Percentiles rank a stretch among this genome's conserved stretches.
These are phyloP conservation scores for Pueraria montana DNA, from an alignment of 306 rosid genomes.

Conservation along the genomic window DNA sequence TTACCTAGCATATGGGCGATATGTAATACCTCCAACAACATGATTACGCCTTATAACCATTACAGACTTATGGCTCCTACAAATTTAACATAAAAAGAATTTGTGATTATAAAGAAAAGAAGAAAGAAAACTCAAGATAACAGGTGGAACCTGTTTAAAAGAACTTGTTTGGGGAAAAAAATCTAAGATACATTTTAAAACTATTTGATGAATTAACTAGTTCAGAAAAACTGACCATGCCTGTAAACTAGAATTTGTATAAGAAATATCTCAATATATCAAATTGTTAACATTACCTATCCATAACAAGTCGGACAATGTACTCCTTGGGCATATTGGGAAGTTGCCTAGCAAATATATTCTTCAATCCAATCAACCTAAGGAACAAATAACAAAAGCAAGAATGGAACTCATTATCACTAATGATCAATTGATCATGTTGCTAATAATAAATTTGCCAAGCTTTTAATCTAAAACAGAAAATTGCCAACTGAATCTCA, in stretches of 20 bases:
- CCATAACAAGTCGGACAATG: slow-evolving; percentile 98
- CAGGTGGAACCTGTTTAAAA: slow-evolving; percentile 8
- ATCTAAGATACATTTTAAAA: slow-evolving; percentile 14
- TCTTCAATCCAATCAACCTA: slow-evolving; percentile 97
- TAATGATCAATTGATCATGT: slow-evolving; percentile 18
- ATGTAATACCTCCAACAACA: slow-evolving; percentile 97
- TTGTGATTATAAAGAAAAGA: slow-evolving; percentile 13
- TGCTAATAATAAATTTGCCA: background rate
- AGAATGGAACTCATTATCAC: slow-evolving; percentile 41
- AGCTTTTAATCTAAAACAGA: slow-evolving; percentile 4
- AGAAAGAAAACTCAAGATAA: slow-evolving; percentile 37
- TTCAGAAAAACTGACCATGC: slow-evolving; percentile 10
- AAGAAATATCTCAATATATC: slow-evolving; percentile 22
- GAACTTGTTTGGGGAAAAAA: background rate
- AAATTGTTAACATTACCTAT: slow-evolving; percentile 68
- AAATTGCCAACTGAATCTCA: background rate
- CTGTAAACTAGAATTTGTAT: slow-evolving; percentile 11
- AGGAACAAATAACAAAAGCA: slow-evolving; percentile 44
- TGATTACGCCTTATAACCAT: slow-evolving; percentile 88
- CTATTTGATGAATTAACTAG: slow-evolving; percentile 33
- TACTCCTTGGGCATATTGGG: slow-evolving; percentile 99
- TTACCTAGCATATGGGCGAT: slow-evolving; percentile 94
- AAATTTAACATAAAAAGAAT: slow-evolving; percentile 45
- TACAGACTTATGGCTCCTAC: slow-evolving; percentile 95
- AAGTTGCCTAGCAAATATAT: slow-evolving; percentile 92